Conservation (phyloP, 768 basidiomycete species). For the Rhodotorula paludigena region DNA sequence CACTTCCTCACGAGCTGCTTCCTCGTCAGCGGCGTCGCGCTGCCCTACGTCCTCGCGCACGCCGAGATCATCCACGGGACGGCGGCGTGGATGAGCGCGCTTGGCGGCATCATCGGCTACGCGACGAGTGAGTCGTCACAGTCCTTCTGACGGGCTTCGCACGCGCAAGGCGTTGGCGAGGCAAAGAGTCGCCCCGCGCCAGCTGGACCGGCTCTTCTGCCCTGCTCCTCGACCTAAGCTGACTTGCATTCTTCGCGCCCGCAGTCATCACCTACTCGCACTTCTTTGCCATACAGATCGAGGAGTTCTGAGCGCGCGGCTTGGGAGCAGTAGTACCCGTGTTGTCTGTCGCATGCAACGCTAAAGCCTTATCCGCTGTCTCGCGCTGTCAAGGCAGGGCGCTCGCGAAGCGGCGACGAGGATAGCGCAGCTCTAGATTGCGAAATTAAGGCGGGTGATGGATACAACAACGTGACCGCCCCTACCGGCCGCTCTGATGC, state of each 20-base stretch:
- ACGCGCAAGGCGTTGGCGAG: no score
- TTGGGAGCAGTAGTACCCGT: no score
- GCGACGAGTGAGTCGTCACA: constrained; percentile 35
- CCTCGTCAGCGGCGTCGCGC: constrained; percentile 86
- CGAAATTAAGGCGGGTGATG: no score
- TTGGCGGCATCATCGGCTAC: constrained; percentile 64
- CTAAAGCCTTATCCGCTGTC: no score
- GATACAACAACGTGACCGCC: no score
- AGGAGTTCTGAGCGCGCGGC: constrained; percentile 13
- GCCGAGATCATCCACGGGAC: constrained; percentile 75
- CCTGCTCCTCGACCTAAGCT: no score
- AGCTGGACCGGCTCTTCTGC: background rate
- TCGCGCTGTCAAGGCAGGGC: no score
- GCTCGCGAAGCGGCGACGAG: no score
- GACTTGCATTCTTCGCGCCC: background rate
- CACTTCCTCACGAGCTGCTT: constrained; percentile 86
- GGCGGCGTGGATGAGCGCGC: constrained; percentile 89
- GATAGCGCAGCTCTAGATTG: no score
- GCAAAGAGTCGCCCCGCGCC: no score
- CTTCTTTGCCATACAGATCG: constrained; percentile 36
- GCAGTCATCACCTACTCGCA: constrained; percentile 40
- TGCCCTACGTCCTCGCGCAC: constrained; percentile 87
- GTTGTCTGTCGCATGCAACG: no score
- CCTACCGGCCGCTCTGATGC: no score
- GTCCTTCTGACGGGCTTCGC: background rate